Conservation (phyloP, 306 rosid genomes). For the Malus asiatica region DNA sequence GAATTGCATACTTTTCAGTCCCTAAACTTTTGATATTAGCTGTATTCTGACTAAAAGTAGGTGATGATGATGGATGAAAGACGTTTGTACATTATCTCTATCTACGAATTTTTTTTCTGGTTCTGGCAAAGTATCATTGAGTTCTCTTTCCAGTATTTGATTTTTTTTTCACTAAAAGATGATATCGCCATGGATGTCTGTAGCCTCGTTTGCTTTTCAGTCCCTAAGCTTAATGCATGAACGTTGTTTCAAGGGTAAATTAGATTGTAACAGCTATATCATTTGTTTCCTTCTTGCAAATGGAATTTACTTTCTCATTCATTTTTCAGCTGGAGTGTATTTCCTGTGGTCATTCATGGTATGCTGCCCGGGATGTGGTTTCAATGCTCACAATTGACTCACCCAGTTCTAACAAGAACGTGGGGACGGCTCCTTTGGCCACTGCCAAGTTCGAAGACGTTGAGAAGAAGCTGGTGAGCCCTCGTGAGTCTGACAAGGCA, state of each 20-base stretch:
- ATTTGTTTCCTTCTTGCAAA: background rate
- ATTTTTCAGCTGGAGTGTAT: conserved; percentile 76
- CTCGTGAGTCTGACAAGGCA: conserved; percentile 51
- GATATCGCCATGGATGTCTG: no score
- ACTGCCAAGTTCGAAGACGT: conserved; percentile 63
- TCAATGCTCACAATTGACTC: conserved; percentile 56
- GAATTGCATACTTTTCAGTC: background rate
- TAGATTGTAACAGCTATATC: background rate
- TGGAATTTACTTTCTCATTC: conserved; percentile 2
- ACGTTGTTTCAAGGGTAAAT: background rate
- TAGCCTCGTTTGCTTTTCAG: no score
- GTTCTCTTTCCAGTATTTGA: no score
- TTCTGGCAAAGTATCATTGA: no score
- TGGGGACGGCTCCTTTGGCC: conserved; percentile 54
- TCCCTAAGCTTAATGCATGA: no score
- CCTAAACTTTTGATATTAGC: background rate
- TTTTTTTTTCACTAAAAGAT: no score
- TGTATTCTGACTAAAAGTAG: background rate
- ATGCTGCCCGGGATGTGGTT: conserved; percentile 74
- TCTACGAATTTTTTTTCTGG: no score
- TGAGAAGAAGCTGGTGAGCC: conserved; percentile 64
- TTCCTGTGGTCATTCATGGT: conserved; percentile 88
- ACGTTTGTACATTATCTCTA: background rate
- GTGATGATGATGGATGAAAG: background rate
- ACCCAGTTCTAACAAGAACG: conserved; percentile 33